A percentile compares a stretch with the other conserved stretches of the same genome.
Evolutionary conservation across 202 grass and related monocot genomes (phyloP).

Genomic region (Panicum hallii): DNA sequence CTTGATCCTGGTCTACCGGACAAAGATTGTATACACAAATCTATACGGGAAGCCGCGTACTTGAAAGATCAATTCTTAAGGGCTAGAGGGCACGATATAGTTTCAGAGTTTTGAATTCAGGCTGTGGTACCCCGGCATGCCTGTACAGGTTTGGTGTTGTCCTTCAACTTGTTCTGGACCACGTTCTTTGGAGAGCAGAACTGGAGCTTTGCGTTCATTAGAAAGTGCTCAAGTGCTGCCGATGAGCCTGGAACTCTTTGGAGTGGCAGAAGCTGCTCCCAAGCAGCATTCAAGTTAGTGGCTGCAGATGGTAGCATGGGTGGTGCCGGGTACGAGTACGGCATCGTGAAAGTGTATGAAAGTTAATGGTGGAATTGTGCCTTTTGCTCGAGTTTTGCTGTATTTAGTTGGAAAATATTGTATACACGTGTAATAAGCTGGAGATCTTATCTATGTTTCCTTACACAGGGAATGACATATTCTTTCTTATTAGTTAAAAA

Average conservation of each 20-base stretch:
- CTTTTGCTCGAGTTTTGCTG: slow-evolving; percentile 22
- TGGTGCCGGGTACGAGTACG: background rate
- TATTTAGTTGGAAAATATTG: slow-evolving; percentile 25
- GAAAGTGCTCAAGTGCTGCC: background rate
- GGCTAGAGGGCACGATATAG: background rate
- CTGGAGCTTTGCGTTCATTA: background rate
- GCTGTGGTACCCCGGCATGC: background rate
- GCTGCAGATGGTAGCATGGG: background rate
- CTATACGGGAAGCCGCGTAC: slow-evolving; percentile 59
- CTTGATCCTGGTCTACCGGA: slow-evolving; percentile 73
- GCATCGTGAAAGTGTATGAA: slow-evolving; percentile 8
- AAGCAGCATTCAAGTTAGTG: background rate
- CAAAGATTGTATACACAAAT: slow-evolving; percentile 71
- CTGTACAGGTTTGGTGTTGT: background rate
- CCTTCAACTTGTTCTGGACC: background rate
- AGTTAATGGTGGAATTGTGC: slow-evolving; percentile 5
- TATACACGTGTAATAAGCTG: slow-evolving; percentile 26
- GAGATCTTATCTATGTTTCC: background rate
- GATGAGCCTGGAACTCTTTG: background rate
- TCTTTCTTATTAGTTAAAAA: slow-evolving; percentile 15
- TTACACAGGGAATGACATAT: background rate
- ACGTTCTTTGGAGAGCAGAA: slow-evolving; percentile 6
- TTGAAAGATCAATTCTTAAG: slow-evolving; percentile 44
- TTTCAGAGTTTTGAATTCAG: slow-evolving; percentile 2
- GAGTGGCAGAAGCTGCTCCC: background rate